These are phyloP conservation scores for Alternaria incomplexa DNA, from an alignment of 2,329 filamentous ascomycete genomes.

Conservation along the genomic window DNA sequence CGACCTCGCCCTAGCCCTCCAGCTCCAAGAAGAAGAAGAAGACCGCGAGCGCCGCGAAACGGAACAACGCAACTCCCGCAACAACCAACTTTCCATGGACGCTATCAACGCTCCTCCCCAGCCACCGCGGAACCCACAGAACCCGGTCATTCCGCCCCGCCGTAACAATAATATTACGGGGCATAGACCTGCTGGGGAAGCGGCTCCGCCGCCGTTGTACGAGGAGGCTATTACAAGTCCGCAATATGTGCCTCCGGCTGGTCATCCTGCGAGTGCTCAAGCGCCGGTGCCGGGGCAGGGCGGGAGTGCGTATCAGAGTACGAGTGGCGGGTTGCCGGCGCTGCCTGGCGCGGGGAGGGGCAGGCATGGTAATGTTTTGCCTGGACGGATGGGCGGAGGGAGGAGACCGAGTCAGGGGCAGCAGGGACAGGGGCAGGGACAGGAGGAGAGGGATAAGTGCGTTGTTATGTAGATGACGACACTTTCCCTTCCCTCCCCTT, in stretches of 20 bases:
- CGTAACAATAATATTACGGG: constrained; percentile 45
- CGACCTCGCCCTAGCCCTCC: constrained; percentile 84
- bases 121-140: constrained; percentile 52
- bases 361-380: neutral
- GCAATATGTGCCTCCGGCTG: constrained; percentile 60
- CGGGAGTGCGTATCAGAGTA: constrained; percentile 36
- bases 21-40: constrained; percentile 94
- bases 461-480: constrained; percentile 37
- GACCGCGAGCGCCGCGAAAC: constrained; percentile 69
- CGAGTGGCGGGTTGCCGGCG: constrained; percentile 13
- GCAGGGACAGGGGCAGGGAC: neutral
- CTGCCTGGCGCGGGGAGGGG: constrained; percentile 10
- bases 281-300: constrained; percentile 35
- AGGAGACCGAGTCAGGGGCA: neutral
- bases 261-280: constrained; percentile 52
- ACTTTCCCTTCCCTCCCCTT: too few relatives aligned
- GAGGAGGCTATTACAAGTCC: constrained; percentile 66
- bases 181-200: constrained; percentile 51
- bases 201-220: constrained; percentile 68
- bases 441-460: constrained; percentile 41
- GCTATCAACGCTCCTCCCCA: constrained; percentile 57
- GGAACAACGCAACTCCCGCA: constrained; percentile 68
- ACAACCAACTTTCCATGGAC: constrained; percentile 71
- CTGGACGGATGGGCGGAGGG: constrained; percentile 16
- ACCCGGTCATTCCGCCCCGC: constrained; percentile 56